A percentile compares a stretch with the other conserved stretches of the same genome.
Evolutionary conservation across 139 green algal genomes (phyloP).

Genomic region (Spirogloea muscicola): DNA sequence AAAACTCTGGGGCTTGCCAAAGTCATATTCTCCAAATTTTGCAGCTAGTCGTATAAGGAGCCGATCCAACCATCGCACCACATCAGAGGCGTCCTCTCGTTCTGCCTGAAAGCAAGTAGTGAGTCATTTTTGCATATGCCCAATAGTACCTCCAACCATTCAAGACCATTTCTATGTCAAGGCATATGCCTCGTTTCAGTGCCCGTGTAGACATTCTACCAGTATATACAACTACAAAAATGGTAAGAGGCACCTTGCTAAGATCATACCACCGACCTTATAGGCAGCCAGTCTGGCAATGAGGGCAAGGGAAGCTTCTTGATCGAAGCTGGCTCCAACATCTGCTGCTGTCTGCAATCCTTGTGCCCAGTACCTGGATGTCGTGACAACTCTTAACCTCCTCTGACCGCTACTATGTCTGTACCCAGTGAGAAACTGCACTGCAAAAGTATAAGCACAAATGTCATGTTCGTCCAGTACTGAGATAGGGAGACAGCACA

Average conservation of each 20-base stretch:
- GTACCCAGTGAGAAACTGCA: conserved; percentile 7
- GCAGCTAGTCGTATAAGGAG: conserved; percentile 51
- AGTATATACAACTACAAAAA: too few species aligned
- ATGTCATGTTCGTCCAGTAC: too few species aligned
- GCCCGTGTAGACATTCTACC: too few species aligned
- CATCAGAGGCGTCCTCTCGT: conserved; percentile 56
- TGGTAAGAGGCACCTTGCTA: too few species aligned
- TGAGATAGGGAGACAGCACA: too few species aligned
- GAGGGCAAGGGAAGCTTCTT: conserved; percentile 52
- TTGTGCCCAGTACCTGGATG: conserved; percentile 51
- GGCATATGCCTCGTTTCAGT: too few species aligned
- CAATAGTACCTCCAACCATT: too few species aligned
- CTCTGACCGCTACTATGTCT: conserved; percentile 34
- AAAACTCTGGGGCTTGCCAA: conserved; percentile 53
- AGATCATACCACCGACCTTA: conserved; percentile 32
- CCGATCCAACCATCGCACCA: conserved; percentile 61
- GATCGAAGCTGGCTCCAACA: conserved; percentile 51
- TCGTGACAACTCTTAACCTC: conserved; percentile 54
- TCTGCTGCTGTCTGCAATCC: conserved; percentile 2
- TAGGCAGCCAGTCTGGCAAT: conserved; percentile 49
- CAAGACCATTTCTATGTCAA: too few species aligned
- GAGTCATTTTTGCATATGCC: too few species aligned
- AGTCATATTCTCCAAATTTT: conserved; percentile 55
- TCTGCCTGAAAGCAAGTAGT: too few species aligned
- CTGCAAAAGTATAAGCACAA: neutral